Conservation (phyloP, 192 early-diverging fungal genomes). For the Dispira parvispora region DNA sequence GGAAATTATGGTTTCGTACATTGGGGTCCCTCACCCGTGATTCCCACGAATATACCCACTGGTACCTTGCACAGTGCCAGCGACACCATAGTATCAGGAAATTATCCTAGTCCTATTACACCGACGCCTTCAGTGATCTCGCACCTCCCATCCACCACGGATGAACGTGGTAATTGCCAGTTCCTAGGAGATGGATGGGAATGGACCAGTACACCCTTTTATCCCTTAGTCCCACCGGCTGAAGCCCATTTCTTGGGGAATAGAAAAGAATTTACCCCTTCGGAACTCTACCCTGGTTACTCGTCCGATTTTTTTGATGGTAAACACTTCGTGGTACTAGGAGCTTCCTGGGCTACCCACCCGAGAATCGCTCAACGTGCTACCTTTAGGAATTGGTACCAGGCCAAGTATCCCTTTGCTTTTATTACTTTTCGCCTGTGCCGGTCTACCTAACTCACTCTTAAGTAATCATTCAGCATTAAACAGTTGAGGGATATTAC, state of each 20-base stretch:
- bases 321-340: slow-evolving; percentile 68
- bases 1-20: too few species aligned
- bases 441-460: background rate
- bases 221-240: slow-evolving; percentile 19
- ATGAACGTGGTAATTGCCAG: too few species aligned
- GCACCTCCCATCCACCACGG: too few species aligned
- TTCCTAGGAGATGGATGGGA: slow-evolving; percentile 48
- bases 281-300: slow-evolving; percentile 72
- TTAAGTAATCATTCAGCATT: background rate
- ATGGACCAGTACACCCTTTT: slow-evolving; percentile 55
- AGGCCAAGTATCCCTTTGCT: slow-evolving; percentile 66
- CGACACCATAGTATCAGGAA: too few species aligned
- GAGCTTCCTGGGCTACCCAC: slow-evolving; percentile 77
- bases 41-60: too few species aligned
- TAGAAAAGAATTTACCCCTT: slow-evolving; percentile 32
- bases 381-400: slow-evolving; percentile 86
- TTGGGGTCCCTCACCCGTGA: too few species aligned
- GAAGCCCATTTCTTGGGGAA: background rate
- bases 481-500: too few species aligned
- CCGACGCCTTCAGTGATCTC: too few species aligned
- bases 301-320: slow-evolving; percentile 81
- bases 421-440: slow-evolving; percentile 60
- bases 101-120: too few species aligned
- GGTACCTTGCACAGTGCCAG: too few species aligned
- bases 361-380: slow-evolving; percentile 47